A percentile compares a stretch with the other conserved stretches of the same genome.
phyloP scores from a whole-genome alignment of 2,329 filamentous ascomycete species.

The Atkinsonella hypoxylon region DNA sequence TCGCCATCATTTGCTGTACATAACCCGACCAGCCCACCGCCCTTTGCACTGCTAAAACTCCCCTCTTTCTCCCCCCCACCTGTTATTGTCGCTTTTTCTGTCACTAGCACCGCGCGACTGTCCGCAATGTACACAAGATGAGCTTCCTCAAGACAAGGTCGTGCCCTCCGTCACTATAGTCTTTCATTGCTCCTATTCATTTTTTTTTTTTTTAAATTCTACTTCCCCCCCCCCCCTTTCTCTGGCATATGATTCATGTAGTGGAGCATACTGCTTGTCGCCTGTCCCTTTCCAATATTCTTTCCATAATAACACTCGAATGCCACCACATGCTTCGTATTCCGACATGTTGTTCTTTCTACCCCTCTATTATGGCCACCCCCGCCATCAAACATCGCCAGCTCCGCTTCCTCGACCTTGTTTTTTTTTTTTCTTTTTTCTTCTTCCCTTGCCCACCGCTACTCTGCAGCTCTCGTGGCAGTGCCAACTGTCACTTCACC shows the following conservation, averaged over 20 bases:
- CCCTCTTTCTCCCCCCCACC: background rate
- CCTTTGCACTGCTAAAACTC: background rate
- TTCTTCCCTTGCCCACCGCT: background rate
- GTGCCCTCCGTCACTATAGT: background rate
- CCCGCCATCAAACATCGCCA: constrained; percentile 2
- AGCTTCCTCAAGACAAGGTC: constrained; percentile 33
- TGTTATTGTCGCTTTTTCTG: constrained; percentile 2
- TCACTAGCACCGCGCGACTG: constrained; percentile 14
- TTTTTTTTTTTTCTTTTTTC: background rate
- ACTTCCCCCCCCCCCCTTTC: no score
- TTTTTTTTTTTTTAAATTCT: background rate
- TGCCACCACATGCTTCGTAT: background rate
- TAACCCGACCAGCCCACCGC: background rate
- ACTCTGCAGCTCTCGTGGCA: constrained; percentile 3
- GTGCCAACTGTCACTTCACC: constrained; percentile 9
- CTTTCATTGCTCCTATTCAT: background rate
- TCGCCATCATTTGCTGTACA: background rate
- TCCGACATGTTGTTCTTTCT: background rate
- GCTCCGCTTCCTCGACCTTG: background rate
- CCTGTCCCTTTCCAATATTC: background rate
- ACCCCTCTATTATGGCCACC: background rate
- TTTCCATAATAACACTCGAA: background rate
- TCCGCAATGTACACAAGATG: constrained; percentile 28
- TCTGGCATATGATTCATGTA: background rate
- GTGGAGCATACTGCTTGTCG: background rate